Percentiles rank a stretch among this genome's conserved stretches.
Evolutionary conservation across 2,329 filamentous ascomycete species (phyloP).

Genomic region (Scedosporium minutisporum): DNA sequence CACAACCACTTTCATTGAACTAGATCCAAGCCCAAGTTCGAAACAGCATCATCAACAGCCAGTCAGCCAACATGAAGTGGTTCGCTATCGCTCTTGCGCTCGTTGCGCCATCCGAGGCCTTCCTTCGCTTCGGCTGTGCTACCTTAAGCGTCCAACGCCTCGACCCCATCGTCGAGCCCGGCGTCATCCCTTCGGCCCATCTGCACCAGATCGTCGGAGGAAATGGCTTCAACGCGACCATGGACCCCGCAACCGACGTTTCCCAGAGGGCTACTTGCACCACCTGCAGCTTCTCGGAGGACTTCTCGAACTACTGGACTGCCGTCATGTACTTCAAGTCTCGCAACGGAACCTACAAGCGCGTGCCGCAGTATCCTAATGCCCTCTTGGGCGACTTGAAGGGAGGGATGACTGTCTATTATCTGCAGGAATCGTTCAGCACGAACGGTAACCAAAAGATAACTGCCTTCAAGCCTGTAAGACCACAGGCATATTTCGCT

Average conservation of each 20-base stretch:
- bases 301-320: slow-evolving; percentile 28
- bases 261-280: slow-evolving; percentile 14
- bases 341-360: slow-evolving; percentile 21
- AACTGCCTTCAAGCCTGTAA: slow-evolving; percentile 19
- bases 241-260: slow-evolving; percentile 1
- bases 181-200: slow-evolving; percentile 37
- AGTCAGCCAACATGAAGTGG: slow-evolving; percentile 25
- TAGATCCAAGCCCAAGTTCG: too few relatives aligned
- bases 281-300: slow-evolving; percentile 23
- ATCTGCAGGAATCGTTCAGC: slow-evolving; percentile 20
- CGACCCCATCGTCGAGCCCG: slow-evolving; percentile 36
- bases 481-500: neutral
- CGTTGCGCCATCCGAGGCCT: slow-evolving; percentile 21
- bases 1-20: too few relatives aligned
- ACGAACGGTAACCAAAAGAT: slow-evolving; percentile 23
- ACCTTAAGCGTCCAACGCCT: slow-evolving; percentile 36
- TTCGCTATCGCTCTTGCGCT: slow-evolving; percentile 15
- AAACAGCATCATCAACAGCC: neutral
- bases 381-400: slow-evolving; percentile 1
- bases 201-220: slow-evolving; percentile 51
- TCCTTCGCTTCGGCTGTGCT: slow-evolving; percentile 37
- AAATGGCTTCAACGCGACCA: slow-evolving; percentile 29
- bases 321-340: slow-evolving; percentile 20
- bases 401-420: slow-evolving; percentile 29
- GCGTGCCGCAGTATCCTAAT: slow-evolving; percentile 20